Evolutionary conservation across 2,329 filamentous ascomycete species (phyloP).

Genomic region (Colletotrichum liaoningense): DNA sequence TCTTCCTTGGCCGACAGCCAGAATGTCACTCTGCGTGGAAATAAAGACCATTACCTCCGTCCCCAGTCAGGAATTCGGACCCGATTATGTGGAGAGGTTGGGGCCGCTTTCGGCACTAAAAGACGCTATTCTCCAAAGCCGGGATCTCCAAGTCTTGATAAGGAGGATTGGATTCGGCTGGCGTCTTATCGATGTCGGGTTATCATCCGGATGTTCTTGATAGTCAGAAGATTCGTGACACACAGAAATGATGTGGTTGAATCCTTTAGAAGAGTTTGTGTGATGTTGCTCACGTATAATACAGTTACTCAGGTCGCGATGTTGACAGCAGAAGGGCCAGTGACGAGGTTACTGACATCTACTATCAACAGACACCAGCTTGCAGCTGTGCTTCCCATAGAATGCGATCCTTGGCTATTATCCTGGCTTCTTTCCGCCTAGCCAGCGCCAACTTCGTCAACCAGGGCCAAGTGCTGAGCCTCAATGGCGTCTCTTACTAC

Average conservation of each 20-base stretch:
- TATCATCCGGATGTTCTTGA: not conserved
- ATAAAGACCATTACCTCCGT: not conserved
- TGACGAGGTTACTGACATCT: not conserved
- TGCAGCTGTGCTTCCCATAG: not conserved
- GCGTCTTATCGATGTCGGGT: not conserved
- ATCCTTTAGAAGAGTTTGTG: not conserved
- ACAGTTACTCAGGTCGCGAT: not conserved
- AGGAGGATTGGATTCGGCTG: too few relatives aligned
- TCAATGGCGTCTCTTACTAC: slow-evolving; percentile 24
- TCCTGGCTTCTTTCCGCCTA: not conserved
- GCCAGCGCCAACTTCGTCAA: not conserved
- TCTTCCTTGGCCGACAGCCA: not conserved
- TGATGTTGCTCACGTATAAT: not conserved
- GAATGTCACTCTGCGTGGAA: not conserved
- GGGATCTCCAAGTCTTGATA: not conserved
- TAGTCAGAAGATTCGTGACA: not conserved
- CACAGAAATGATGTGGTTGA: not conserved
- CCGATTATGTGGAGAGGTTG: not conserved
- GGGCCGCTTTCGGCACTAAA: not conserved
- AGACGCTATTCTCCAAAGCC: not conserved
- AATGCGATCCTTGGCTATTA: not conserved
- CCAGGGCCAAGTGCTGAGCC: not conserved
- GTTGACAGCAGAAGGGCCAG: not conserved
- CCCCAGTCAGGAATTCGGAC: not conserved
- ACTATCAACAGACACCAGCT: not conserved